These are phyloP conservation scores for Wilcoxina mikolae DNA, from an alignment of 495 filamentous ascomycete genomes.

Conservation along the genomic window DNA sequence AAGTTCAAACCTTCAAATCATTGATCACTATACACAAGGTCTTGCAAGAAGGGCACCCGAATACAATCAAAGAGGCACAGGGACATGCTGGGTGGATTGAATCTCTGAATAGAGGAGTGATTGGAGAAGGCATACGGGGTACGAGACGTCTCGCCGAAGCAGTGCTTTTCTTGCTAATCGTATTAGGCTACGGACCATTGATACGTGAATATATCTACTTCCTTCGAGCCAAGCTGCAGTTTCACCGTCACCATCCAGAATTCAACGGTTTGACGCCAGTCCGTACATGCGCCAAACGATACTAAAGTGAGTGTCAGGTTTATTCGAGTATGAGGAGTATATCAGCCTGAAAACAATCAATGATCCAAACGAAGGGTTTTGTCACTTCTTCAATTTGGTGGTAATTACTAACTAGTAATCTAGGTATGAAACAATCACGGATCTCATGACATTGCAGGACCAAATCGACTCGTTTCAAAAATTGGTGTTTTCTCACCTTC, in stretches of 20 bases:
- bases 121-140: constrained; percentile 73
- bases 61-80: constrained; percentile 76
- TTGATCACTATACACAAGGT: constrained; percentile 91
- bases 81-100: constrained; percentile 81
- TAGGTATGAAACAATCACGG: constrained; percentile 87
- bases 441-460: constrained; percentile 92
- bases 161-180: constrained; percentile 14
- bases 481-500: constrained; percentile 91
- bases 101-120: constrained; percentile 70
- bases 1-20: constrained; percentile 87
- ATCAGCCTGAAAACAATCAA: constrained; percentile 96
- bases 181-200: constrained; percentile 68
- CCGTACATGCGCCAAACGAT: background rate
- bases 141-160: constrained; percentile 22
- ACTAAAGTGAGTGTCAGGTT: constrained; percentile 33
- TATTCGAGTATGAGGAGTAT: constrained; percentile 98
- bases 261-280: constrained; percentile 63
- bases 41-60: constrained; percentile 86
- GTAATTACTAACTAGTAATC: constrained; percentile 8
- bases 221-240: constrained; percentile 77
- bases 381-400: background rate
- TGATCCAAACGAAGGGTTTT: constrained; percentile 81
- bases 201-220: constrained; percentile 94
- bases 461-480: constrained; percentile 98
- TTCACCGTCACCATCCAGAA: constrained; percentile 91